phyloP scores from a whole-genome alignment of 768 basidiomycete species.

The Naematelia aurantialba region DNA sequence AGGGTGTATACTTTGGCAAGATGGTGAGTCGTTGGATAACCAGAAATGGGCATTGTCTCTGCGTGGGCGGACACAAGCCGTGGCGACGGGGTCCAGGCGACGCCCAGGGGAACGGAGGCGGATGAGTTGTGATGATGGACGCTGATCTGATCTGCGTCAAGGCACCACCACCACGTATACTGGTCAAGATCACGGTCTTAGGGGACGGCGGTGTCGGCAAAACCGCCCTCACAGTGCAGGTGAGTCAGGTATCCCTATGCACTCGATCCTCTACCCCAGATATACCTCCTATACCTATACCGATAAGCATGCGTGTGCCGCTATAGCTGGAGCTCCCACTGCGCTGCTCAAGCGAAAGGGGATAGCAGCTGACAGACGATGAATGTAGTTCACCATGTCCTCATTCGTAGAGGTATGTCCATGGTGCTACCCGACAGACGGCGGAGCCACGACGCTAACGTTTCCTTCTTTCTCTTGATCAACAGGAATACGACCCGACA shows the following conservation, averaged over 20 bases:
- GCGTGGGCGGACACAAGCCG: too few relatives aligned
- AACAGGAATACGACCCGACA: conserved; percentile 91
- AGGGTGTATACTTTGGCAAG: neutral
- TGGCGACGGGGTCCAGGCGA: too few relatives aligned
- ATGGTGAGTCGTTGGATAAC: neutral
- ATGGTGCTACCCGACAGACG: too few relatives aligned
- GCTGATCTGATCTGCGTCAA: neutral
- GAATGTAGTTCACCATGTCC: conserved; percentile 83
- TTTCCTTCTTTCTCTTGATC: neutral
- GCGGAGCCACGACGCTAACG: too few relatives aligned
- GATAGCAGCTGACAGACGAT: conserved; percentile 6
- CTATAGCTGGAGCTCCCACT: too few relatives aligned
- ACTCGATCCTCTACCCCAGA: neutral
- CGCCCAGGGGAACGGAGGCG: too few relatives aligned
- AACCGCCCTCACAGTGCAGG: conserved; percentile 93
- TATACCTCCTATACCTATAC: neutral
- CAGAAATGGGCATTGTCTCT: too few relatives aligned
- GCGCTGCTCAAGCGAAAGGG: too few relatives aligned
- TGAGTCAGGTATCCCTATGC: conserved; percentile 50
- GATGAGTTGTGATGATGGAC: neutral
- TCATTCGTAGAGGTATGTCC: conserved; percentile 73
- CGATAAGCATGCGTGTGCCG: too few relatives aligned
- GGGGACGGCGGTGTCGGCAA: conserved; percentile 98
- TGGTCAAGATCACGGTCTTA: conserved; percentile 77
- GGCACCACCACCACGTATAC: conserved; percentile 11